Evolutionary conservation across 257 asterid genomes (phyloP).

Genomic region (Ilex aquifolium): DNA sequence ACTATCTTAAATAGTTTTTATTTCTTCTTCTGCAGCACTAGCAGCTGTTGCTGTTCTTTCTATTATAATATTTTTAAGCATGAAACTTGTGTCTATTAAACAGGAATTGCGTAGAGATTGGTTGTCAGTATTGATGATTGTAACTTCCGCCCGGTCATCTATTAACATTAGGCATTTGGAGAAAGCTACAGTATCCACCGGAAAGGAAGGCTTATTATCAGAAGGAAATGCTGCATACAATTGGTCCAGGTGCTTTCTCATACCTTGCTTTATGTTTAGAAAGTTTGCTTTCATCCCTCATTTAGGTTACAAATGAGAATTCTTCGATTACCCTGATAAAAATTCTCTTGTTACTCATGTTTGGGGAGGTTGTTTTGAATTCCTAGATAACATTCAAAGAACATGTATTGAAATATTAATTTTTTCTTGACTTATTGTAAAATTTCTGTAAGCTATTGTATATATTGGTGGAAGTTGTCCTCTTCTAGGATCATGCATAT

Average conservation of each 20-base stretch:
- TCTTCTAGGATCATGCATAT: too few relatives aligned
- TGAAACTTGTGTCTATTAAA: constrained; percentile 14
- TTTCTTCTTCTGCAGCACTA: not conserved
- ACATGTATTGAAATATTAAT: too few relatives aligned
- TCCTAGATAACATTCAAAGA: too few relatives aligned
- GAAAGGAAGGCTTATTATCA: constrained; percentile 92
- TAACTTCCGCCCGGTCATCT: constrained; percentile 96
- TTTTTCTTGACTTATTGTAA: too few relatives aligned
- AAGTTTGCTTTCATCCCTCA: too few relatives aligned
- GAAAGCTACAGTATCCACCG: constrained; percentile 96
- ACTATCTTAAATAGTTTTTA: too few relatives aligned
- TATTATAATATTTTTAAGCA: not conserved
- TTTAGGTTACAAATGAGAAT: too few relatives aligned
- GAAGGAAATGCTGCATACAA: constrained; percentile 97
- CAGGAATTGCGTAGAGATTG: constrained; percentile 95
- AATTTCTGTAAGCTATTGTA: too few relatives aligned
- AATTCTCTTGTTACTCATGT: too few relatives aligned
- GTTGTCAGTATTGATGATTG: constrained; percentile 89
- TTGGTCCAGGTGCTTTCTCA: constrained; percentile 82
- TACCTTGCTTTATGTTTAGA: not conserved
- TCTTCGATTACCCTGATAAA: too few relatives aligned
- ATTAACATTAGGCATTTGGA: constrained; percentile 95
- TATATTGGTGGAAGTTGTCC: too few relatives aligned
- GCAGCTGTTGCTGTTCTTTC: not conserved
- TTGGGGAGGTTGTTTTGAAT: too few relatives aligned